Conservation (phyloP, 1,139 yeast species). For the Protomyces arabidopsidicola region DNA sequence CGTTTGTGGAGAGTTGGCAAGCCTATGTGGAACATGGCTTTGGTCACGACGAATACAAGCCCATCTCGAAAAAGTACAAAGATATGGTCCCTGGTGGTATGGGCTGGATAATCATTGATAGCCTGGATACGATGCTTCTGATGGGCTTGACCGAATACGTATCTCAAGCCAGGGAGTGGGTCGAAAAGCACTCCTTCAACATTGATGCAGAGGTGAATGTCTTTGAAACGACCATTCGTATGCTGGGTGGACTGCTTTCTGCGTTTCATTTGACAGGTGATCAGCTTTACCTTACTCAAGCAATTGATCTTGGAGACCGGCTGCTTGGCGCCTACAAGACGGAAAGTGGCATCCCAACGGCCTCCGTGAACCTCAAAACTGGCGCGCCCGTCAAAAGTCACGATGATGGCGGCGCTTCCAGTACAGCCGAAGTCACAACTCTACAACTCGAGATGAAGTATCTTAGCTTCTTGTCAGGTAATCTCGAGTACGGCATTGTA, state of each 20-base stretch:
- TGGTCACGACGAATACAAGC: constrained; percentile 70
- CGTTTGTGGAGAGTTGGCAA: constrained; percentile 69
- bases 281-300: constrained; percentile 68
- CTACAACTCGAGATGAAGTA: constrained; percentile 85
- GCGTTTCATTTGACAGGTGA: constrained; percentile 69
- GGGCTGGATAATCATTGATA: constrained; percentile 94
- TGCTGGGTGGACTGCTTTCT: constrained; percentile 86
- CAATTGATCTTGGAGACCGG: constrained; percentile 61
- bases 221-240: constrained; percentile 88
- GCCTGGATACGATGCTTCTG: constrained; percentile 74
- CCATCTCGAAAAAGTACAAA: constrained; percentile 57
- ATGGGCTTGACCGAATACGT: constrained; percentile 73
- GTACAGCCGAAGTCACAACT: constrained; percentile 89
- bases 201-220: constrained; percentile 74
- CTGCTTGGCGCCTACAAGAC: constrained; percentile 38
- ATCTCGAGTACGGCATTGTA: constrained; percentile 67
- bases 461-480: constrained; percentile 74
- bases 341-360: constrained; percentile 35
- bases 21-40: constrained; percentile 74
- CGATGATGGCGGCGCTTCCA: constrained; percentile 65
- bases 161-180: constrained; percentile 67
- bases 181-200: constrained; percentile 55
- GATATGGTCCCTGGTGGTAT: constrained; percentile 71
- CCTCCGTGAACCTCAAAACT: constrained; percentile 42
- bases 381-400: constrained; percentile 60